A percentile compares a stretch with the other conserved stretches of the same genome.
Conservation (phyloP, 495 filamentous ascomycete species). For the Penicillium longicatenatum region DNA sequence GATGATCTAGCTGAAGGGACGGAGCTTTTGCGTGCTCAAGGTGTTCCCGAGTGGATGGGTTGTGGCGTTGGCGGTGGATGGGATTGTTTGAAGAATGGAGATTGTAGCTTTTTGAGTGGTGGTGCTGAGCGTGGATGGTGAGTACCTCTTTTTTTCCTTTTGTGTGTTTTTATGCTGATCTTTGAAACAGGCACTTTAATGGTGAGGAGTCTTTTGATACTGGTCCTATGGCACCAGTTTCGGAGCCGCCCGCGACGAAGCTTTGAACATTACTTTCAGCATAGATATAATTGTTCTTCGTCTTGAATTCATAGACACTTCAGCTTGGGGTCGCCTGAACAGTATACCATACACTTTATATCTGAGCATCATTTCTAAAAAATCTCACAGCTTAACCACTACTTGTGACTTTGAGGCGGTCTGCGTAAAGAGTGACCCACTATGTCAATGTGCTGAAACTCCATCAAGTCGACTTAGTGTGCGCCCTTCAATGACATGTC, state of each 20-base stretch:
- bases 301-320: neutral
- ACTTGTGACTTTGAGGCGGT: too few species aligned
- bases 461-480: neutral
- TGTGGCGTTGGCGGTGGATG: constrained; percentile 79
- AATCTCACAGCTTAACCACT: too few species aligned
- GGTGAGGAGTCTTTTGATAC: constrained; percentile 72
- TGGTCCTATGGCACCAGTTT: constrained; percentile 37
- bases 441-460: too few species aligned
- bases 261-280: constrained; percentile 8
- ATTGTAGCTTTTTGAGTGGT: constrained; percentile 73
- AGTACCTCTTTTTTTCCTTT: constrained; percentile 41
- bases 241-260: constrained; percentile 18
- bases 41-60: constrained; percentile 58
- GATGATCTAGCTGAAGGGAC: constrained; percentile 35
- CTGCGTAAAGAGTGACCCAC: too few species aligned
- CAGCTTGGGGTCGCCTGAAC: too few species aligned
- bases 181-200: constrained; percentile 62
- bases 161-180: constrained; percentile 10
- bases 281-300: neutral
- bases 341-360: too few species aligned
- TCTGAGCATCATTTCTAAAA: too few species aligned
- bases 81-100: constrained; percentile 76
- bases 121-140: constrained; percentile 92
- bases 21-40: constrained; percentile 19
- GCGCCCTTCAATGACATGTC: neutral